Base-by-base conservation (phyloP, 345 rosid species). In the Chamaenerion angustifolium region DNA sequence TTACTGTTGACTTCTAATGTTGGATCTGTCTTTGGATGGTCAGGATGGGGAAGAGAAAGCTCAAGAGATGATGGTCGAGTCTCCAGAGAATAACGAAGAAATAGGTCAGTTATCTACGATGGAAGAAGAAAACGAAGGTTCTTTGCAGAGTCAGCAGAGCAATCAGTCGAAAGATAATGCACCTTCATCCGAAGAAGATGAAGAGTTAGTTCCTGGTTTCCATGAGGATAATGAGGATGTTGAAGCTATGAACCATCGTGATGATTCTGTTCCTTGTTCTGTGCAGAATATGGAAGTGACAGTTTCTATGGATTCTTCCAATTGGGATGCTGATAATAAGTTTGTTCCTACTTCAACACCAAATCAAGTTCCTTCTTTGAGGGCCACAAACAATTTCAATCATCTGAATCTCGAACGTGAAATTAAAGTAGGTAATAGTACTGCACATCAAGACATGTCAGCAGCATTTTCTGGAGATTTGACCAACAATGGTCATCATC, bases 21-120 rank as follows among this genome's bases (percentile, higher is more conserved):
- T 25, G 10, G 17, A n/a, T 8, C 15, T 49, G 7, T 49, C 9
- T 4, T 52, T 37, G 54, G 53, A 49, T 40, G 44, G 53, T 42
- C 68, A 82, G 79, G 68, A 69, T 50, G 72, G 60, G 57, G 56
- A 55, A 48, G 54, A 51, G 52, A 56, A 56, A 47, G 52, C 49
- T 52, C 45, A 56, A 51, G 75, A 61, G 46, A 57, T 31, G 53
- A 10, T 50, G 48, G 55, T 63, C 56, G 64, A 21, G 54, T 63
- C 60, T 48, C 62, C 54, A 59, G 58, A 68, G 49, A 57, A 55
- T 65, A 63, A 52, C 8, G 54, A 21, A 35, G 64, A 12, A 16
- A 6, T 40, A 13, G 58, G 25, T 10, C 16, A 54, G n/a, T 41
- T 27, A n/a, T 47, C 46, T 16, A 11, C 16, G 13, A 52, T 45